Percentiles rank a stretch among this genome's conserved stretches.
Evolutionary conservation across 257 asterid genomes (phyloP).

Genomic region (Coffea eugenioides): DNA sequence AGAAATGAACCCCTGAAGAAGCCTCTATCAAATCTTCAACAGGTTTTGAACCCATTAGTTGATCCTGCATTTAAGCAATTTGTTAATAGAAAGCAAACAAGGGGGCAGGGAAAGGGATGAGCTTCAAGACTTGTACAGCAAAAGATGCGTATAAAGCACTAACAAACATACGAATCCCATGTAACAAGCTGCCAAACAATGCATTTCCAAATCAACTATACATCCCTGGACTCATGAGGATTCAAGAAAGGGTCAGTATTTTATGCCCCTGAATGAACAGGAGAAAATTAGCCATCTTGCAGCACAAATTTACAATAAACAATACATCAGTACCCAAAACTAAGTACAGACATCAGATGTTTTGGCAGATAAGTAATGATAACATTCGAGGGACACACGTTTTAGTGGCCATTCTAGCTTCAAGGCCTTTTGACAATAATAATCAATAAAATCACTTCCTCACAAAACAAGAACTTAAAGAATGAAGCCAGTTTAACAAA

Average conservation of each 20-base stretch:
- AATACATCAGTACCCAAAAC: background rate
- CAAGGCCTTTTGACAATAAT: background rate
- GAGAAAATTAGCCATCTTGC: background rate
- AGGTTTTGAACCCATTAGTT: slow-evolving; percentile 75
- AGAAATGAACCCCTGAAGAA: slow-evolving; percentile 87
- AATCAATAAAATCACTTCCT: background rate
- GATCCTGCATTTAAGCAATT: slow-evolving; percentile 24
- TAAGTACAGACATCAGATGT: background rate
- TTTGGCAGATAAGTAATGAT: too few species aligned
- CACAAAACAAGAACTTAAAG: background rate
- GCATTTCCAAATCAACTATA: background rate
- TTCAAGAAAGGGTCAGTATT: background rate
- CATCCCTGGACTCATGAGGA: background rate
- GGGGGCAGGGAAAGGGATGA: slow-evolving; percentile 6
- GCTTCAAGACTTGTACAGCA: slow-evolving; percentile 2
- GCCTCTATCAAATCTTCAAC: slow-evolving; percentile 91
- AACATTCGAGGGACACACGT: background rate
- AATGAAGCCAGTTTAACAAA: background rate
- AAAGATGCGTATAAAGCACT: background rate
- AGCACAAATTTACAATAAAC: background rate
- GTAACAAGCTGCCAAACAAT: background rate
- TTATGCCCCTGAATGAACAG: too few species aligned
- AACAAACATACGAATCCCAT: background rate
- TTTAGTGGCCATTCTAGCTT: background rate
- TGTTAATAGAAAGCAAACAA: background rate